phyloP scores from a whole-genome alignment of 768 basidiomycete species.

The Pleurotus salmoneostramineus region DNA sequence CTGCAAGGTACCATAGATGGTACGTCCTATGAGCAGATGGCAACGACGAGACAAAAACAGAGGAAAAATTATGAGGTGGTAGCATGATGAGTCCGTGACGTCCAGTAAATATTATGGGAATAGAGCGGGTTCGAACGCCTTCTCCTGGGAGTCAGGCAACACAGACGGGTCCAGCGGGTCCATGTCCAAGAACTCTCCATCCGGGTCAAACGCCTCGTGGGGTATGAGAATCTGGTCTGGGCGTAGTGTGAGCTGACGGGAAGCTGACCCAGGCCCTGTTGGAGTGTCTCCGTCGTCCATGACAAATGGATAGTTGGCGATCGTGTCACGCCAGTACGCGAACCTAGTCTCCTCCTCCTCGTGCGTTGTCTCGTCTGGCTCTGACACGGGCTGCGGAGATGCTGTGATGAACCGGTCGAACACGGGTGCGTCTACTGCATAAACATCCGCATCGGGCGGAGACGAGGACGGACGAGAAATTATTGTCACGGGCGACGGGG shows the following conservation, averaged over 20 bases:
- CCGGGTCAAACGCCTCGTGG: constrained; percentile 34
- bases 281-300: constrained; percentile 5
- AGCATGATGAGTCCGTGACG: not conserved
- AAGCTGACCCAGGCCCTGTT: constrained; percentile 3
- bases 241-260: not conserved
- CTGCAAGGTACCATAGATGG: too few relatives aligned
- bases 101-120: constrained; percentile 25
- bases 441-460: not conserved
- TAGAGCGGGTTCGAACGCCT: constrained; percentile 35
- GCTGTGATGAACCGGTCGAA: constrained; percentile 34
- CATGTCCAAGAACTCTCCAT: constrained; percentile 33
- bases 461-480: not conserved
- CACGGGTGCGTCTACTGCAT: constrained; percentile 15
- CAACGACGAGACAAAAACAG: not conserved
- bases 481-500: constrained; percentile 16
- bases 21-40: not conserved
- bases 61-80: not conserved
- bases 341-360: constrained; percentile 14
- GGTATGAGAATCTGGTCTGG: constrained; percentile 6
- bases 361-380: constrained; percentile 20
- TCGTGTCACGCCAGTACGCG: constrained; percentile 12
- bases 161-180: constrained; percentile 11
- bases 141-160: constrained; percentile 40
- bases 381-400: constrained; percentile 32
- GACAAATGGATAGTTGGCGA: constrained; percentile 5